Conservation (phyloP, 345 rosid genomes). For the Ceriops decandra region DNA sequence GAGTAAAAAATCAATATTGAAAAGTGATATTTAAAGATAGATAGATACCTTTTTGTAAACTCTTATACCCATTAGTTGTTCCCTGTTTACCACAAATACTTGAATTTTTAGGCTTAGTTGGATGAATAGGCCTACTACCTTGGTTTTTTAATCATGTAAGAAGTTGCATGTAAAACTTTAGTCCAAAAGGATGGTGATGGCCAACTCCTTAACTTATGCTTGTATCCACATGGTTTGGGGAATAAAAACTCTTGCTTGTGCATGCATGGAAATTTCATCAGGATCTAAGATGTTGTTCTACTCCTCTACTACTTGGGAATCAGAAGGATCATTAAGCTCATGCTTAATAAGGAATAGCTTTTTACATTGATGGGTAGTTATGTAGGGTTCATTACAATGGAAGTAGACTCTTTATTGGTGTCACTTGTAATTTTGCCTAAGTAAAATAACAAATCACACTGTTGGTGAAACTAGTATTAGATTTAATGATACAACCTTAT, state of each 20-base stretch:
- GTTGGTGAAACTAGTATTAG: no score
- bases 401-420: no score
- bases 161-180: background rate
- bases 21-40: rapidly evolving
- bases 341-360: background rate
- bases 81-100: background rate
- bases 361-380: no score
- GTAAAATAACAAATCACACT: no score
- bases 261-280: background rate
- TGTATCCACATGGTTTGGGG: background rate
- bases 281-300: background rate
- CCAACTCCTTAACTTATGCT: background rate
- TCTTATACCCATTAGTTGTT: background rate
- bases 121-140: background rate
- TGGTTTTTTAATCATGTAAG: background rate
- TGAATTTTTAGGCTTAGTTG: background rate
- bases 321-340: rapidly evolving
- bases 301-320: background rate
- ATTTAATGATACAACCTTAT: no score
- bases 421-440: no score
- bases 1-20: background rate
- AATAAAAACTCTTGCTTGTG: background rate
- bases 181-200: background rate
- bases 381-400: no score
- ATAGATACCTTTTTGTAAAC: background rate